Evolutionary conservation across 352 stramenopile genomes (phyloP).

Genomic region (Phytopythium boreale): DNA sequence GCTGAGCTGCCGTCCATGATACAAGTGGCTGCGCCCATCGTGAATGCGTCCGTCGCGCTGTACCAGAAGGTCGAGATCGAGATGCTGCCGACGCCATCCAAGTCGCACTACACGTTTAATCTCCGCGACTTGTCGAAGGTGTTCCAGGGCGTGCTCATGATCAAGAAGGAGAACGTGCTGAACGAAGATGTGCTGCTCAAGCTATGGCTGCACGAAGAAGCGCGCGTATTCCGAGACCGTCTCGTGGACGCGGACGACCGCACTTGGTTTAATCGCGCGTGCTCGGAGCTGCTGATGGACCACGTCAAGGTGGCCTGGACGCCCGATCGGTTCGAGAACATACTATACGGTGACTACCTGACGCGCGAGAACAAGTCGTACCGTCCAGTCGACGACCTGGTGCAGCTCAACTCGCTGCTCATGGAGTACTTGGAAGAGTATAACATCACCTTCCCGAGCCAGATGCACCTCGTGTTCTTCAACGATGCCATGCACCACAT

Average conservation of each 20-base stretch:
- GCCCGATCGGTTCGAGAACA: conserved; percentile 65
- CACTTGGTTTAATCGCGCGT: conserved; percentile 82
- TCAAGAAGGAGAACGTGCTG: conserved; percentile 72
- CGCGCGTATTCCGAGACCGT: conserved; percentile 91
- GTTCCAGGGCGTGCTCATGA: conserved; percentile 93
- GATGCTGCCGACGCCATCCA: conserved; percentile 89
- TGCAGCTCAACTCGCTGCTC: conserved; percentile 72
- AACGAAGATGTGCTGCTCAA: conserved; percentile 76
- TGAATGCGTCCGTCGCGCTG: conserved; percentile 84
- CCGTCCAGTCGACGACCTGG: conserved; percentile 60
- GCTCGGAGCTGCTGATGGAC: conserved; percentile 67
- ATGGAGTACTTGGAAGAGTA: conserved; percentile 93
- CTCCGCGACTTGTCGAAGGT: conserved; percentile 92
- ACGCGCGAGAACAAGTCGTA: conserved; percentile 79
- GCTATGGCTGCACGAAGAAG: conserved; percentile 91
- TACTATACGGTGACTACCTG: conserved; percentile 92
- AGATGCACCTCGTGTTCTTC: conserved; percentile 96
- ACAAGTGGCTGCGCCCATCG: conserved; percentile 76
- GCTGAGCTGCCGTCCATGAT: conserved; percentile 63
- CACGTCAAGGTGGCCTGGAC: conserved; percentile 61
- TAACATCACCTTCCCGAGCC: conserved; percentile 91
- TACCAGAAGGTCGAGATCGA: conserved; percentile 88
- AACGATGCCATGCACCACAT: conserved; percentile 94
- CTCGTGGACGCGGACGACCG: conserved; percentile 87
- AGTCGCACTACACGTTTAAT: conserved; percentile 95